Evolutionary conservation across 176 grass and related monocot species (phyloP).

Genomic region (Bolboschoenus planiculmis): DNA sequence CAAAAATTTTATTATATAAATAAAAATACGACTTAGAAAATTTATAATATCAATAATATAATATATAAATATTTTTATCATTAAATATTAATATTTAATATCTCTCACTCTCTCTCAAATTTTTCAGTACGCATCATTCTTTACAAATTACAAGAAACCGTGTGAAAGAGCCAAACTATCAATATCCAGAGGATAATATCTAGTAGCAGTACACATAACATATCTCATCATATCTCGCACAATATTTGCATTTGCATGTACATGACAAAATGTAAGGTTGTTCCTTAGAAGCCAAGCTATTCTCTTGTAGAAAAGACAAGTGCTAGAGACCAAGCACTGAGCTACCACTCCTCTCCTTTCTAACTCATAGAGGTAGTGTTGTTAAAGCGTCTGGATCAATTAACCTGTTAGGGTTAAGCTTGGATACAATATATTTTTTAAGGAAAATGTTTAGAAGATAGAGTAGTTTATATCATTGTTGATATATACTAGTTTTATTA

Average conservation of each 20-base stretch:
- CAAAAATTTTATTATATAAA: no score
- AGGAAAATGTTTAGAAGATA: no score
- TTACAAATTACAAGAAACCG: background rate
- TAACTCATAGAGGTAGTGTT: background rate
- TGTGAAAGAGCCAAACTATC: background rate
- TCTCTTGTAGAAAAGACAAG: background rate
- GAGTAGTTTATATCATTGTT: no score
- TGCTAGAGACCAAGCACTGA: background rate
- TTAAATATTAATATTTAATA: no score
- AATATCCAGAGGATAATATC: background rate
- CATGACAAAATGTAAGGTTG: background rate
- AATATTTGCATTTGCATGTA: background rate
- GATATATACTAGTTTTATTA: no score
- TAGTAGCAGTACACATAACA: background rate
- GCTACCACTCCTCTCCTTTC: no score
- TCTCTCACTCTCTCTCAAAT: background rate
- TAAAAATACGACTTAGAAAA: no score
- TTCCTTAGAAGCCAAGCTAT: constrained; percentile 9
- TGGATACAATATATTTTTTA: background rate
- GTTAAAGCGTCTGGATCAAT: constrained; percentile 1
- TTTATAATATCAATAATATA: no score
- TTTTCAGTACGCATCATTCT: background rate
- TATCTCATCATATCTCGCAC: no score
- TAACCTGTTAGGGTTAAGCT: background rate
- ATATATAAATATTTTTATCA: no score